phyloP scores from a whole-genome alignment of 2,329 filamentous ascomycete species.

The Dothistroma pini region DNA sequence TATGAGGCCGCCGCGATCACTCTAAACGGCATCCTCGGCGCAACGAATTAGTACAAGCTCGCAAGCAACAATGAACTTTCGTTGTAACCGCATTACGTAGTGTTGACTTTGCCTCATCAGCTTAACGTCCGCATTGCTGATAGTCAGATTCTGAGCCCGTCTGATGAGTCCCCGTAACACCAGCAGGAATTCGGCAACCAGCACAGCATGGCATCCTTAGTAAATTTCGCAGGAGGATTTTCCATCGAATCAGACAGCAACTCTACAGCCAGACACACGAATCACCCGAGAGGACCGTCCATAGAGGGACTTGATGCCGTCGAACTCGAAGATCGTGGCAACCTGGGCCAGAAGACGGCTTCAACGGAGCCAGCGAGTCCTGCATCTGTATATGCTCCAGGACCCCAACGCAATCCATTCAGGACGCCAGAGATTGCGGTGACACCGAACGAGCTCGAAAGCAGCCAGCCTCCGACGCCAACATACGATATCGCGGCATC shows the following conservation, averaged over 20 bases:
- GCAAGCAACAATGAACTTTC: not conserved
- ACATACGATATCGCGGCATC: conserved; percentile 41
- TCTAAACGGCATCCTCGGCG: not conserved
- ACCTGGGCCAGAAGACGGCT: conserved; percentile 4
- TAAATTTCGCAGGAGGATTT: conserved; percentile 12
- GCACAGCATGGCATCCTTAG: conserved; percentile 11
- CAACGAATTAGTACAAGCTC: not conserved
- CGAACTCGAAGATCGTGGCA: conserved; percentile 24
- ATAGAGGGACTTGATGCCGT: conserved; percentile 28
- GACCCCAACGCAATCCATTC: not conserved
- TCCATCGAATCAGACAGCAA: conserved; percentile 4
- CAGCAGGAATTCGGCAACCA: not conserved
- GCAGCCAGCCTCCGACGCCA: conserved; percentile 52
- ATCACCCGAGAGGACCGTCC: conserved; percentile 18
- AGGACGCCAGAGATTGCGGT: conserved; percentile 32
- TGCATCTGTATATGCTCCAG: conserved; percentile 8
- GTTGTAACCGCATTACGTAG: not conserved
- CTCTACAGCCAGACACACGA: conserved; percentile 5
- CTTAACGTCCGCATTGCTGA: not conserved
- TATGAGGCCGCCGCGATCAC: not conserved
- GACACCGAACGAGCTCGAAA: conserved; percentile 48
- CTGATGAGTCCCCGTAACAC: too few relatives aligned
- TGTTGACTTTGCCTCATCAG: not conserved
- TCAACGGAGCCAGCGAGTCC: conserved; percentile 13
- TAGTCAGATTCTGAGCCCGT: not conserved